These are phyloP conservation scores for Aspergillus fructus DNA, from an alignment of 2,329 filamentous ascomycete species.

Conservation along the genomic window DNA sequence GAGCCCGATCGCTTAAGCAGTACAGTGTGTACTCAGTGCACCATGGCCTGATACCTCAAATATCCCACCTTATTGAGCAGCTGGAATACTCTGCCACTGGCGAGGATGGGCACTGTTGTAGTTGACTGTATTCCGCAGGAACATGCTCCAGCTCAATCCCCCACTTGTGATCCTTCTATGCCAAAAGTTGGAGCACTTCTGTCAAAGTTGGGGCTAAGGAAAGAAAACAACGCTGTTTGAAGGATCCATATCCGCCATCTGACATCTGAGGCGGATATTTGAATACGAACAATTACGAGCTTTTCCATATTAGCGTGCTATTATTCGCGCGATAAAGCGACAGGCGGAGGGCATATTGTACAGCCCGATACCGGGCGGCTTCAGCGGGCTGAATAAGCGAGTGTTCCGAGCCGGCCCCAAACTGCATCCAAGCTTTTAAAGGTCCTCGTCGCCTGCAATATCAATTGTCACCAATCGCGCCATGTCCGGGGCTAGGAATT, in stretches of 20 bases:
- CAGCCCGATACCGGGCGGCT: neutral
- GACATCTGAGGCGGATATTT: neutral
- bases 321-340: neutral
- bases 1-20: no score
- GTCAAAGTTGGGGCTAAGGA: neutral
- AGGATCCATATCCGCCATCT: neutral
- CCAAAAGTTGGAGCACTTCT: neutral
- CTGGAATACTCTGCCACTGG: no score
- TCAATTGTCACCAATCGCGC: conserved; percentile 5
- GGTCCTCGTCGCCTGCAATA: neutral
- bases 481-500: conserved; percentile 33
- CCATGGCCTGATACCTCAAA: no score
- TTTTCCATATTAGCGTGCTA: neutral
- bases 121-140: no score
- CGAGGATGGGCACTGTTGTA: no score
- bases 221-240: neutral
- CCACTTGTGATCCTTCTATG: no score
- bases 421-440: conserved; percentile 1
- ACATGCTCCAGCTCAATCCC: no score
- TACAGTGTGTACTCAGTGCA: no score
- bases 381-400: conserved; percentile 2
- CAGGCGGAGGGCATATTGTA: neutral
- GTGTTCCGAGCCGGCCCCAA: neutral
- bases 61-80: no score
- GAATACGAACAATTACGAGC: neutral